A percentile compares a stretch with the other conserved stretches of the same genome.
These are phyloP conservation scores for Mycena vitilis DNA, from an alignment of 768 basidiomycete species.

Conservation along the genomic window DNA sequence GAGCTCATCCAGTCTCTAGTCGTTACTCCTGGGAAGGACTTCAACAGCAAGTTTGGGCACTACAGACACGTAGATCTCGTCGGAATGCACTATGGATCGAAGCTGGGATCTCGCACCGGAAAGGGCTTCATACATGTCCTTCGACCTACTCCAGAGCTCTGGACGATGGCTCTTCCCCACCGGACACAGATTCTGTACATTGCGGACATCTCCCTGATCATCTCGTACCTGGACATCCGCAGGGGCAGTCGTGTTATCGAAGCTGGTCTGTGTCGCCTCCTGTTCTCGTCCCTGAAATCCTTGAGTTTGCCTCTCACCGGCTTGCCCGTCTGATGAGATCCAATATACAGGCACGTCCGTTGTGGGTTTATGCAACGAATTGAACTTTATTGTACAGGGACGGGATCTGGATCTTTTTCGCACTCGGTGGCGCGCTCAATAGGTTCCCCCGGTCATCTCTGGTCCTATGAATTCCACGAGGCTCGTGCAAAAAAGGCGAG, in stretches of 20 bases:
- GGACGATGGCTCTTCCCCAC: conserved; percentile 97
- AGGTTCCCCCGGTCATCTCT: conserved; percentile 79
- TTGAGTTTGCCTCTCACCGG: conserved; percentile 4
- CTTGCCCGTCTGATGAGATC: neutral
- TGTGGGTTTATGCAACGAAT: conserved; percentile 17
- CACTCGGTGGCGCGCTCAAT: conserved; percentile 88
- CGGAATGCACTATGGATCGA: conserved; percentile 91
- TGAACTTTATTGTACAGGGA: conserved; percentile 62
- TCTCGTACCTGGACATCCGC: conserved; percentile 81
- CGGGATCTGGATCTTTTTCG: conserved; percentile 92
- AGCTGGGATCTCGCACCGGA: conserved; percentile 81
- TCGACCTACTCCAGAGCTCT: conserved; percentile 95
- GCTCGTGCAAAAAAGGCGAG: conserved; percentile 84
- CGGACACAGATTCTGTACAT: conserved; percentile 98
- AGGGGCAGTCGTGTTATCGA: conserved; percentile 89
- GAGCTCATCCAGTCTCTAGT: conserved; percentile 82
- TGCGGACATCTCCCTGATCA: conserved; percentile 96
- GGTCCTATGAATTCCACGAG: conserved; percentile 96
- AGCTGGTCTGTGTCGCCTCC: conserved; percentile 71
- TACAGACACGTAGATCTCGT: conserved; percentile 90
- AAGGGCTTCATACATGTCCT: conserved; percentile 92
- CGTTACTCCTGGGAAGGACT: conserved; percentile 81
- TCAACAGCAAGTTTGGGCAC: conserved; percentile 89
- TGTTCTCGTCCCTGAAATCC: neutral
- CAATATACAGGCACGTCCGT: conserved; percentile 21